Percentiles rank a stretch among this genome's conserved stretches.
These are phyloP conservation scores for Phytopythium mirpurense DNA, from an alignment of 352 stramenopile species.

Conservation along the genomic window DNA sequence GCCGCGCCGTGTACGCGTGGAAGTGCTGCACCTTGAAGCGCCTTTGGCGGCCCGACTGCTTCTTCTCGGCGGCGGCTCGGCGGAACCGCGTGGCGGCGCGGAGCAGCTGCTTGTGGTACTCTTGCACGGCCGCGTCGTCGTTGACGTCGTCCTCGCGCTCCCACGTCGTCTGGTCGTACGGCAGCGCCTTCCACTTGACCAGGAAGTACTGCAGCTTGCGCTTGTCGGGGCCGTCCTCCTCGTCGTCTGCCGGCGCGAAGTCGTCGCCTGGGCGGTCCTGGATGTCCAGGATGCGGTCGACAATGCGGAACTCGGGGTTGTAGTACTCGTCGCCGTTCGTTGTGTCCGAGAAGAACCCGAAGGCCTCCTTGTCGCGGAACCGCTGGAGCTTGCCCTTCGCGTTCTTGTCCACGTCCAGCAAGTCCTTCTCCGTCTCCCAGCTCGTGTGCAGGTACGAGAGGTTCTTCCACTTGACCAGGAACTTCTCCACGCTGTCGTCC, in stretches of 20 bases:
- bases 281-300: constrained; percentile 88
- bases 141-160: constrained; percentile 96
- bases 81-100: constrained; percentile 47
- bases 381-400: constrained; percentile 85
- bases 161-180: constrained; percentile 98
- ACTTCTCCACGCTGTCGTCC: constrained; percentile 67
- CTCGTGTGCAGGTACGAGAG: constrained; percentile 88
- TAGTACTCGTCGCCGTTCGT: constrained; percentile 87
- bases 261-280: constrained; percentile 69
- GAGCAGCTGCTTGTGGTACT: constrained; percentile 74
- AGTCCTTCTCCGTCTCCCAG: constrained; percentile 84
- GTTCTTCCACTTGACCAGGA: constrained; percentile 89
- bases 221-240: constrained; percentile 12
- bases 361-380: constrained; percentile 73
- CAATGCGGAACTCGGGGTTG: constrained; percentile 84
- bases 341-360: constrained; percentile 36
- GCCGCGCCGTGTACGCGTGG: constrained; percentile 57
- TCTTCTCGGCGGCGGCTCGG: constrained; percentile 34
- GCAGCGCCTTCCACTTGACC: constrained; percentile 98
- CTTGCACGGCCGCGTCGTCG: constrained; percentile 70
- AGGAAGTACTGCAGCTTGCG: constrained; percentile 91
- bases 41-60: constrained; percentile 10
- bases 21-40: constrained; percentile 53
- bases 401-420: constrained; percentile 82
- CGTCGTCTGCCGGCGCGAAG: constrained; percentile 47